Evolutionary conservation across 768 basidiomycete genomes (phyloP).

Genomic region (Tricholoma sp.): DNA sequence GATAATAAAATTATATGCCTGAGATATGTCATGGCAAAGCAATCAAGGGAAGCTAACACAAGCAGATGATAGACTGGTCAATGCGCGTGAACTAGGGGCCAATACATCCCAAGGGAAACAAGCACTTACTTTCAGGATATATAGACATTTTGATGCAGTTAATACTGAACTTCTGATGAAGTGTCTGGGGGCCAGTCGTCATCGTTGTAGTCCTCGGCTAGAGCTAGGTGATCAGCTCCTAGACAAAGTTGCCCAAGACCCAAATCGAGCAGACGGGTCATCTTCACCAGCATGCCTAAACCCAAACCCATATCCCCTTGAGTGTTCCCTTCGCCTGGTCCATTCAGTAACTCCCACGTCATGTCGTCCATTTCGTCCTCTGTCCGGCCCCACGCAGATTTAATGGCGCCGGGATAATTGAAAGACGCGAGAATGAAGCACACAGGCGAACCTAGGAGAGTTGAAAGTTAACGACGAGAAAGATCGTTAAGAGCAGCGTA

Average conservation of each 20-base stretch:
- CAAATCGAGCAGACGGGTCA: conserved; percentile 71
- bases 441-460: conserved; percentile 58
- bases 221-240: conserved; percentile 20
- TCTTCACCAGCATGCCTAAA: conserved; percentile 63
- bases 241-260: conserved; percentile 65
- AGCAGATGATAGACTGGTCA: not conserved
- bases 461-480: not conserved
- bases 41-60: not conserved
- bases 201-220: not conserved
- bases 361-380: conserved; percentile 64
- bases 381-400: conserved; percentile 61
- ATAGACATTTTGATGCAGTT: not conserved
- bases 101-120: not conserved
- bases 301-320: conserved; percentile 29
- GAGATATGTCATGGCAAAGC: not conserved
- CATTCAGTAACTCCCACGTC: conserved; percentile 60
- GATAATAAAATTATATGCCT: not conserved
- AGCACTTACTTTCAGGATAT: not conserved
- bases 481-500: conserved; percentile 29
- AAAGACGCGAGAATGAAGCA: conserved; percentile 73
- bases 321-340: conserved; percentile 30
- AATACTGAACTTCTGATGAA: not conserved
- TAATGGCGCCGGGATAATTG: conserved; percentile 58
- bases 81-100: not conserved
- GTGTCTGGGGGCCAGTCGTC: not conserved